Percentiles rank a stretch among this genome's conserved stretches.
These are phyloP conservation scores for Hypoxylon sp. DNA, from an alignment of 2,329 filamentous ascomycete species.

Conservation along the genomic window DNA sequence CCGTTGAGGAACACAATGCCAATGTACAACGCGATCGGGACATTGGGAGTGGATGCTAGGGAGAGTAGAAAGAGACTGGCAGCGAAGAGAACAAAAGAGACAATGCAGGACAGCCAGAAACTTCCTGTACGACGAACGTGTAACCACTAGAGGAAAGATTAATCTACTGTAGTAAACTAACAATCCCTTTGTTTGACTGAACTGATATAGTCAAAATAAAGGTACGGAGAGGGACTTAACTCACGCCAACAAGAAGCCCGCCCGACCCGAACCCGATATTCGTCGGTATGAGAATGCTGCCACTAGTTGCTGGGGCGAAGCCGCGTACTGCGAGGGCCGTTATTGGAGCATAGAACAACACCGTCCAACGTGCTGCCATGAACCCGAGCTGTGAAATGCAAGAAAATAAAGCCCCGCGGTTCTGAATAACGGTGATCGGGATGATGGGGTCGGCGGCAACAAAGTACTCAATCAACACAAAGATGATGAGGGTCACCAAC, in stretches of 20 bases:
- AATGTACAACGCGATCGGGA: slow-evolving; percentile 69
- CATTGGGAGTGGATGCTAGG: slow-evolving; percentile 65
- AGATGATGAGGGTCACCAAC: slow-evolving; percentile 63
- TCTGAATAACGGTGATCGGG: slow-evolving; percentile 77
- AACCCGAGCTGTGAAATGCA: slow-evolving; percentile 81
- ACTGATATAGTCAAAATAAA: neutral
- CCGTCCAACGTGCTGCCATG: slow-evolving; percentile 85
- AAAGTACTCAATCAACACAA: slow-evolving; percentile 74
- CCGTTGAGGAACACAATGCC: slow-evolving; percentile 78
- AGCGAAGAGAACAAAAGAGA: slow-evolving; percentile 74
- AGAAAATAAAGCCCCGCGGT: slow-evolving; percentile 78
- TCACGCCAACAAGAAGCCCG: slow-evolving; percentile 76
- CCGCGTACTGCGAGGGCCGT: slow-evolving; percentile 83
- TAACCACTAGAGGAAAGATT: slow-evolving; percentile 62
- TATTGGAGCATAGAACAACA: slow-evolving; percentile 85
- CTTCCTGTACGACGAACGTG: slow-evolving; percentile 81
- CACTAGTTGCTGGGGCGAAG: slow-evolving; percentile 78
- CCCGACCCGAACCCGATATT: slow-evolving; percentile 84
- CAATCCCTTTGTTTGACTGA: neutral
- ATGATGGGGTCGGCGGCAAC: slow-evolving; percentile 80
- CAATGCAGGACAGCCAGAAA: slow-evolving; percentile 77
- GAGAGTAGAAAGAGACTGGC: slow-evolving; percentile 71
- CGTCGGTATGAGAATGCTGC: slow-evolving; percentile 83
- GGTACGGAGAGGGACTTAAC: slow-evolving; percentile 25
- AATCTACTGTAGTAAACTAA: slow-evolving; percentile 9